Conservation (phyloP, 257 asterid species). For the Gardenia jasminoides region DNA sequence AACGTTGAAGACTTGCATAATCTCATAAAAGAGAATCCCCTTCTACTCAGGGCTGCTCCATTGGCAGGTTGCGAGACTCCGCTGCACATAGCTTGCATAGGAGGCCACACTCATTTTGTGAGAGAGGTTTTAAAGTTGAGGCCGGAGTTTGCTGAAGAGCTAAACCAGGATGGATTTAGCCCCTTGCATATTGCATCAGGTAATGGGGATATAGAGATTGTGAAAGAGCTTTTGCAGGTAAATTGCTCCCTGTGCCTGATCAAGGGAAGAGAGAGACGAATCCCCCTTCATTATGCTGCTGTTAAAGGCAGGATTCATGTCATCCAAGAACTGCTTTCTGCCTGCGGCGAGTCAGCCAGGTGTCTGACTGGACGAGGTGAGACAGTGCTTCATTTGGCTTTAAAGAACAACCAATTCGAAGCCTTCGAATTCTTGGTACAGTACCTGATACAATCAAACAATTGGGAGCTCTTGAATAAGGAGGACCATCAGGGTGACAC, state of each 20-base stretch:
- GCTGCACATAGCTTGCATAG: conserved; percentile 35
- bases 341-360: neutral
- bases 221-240: conserved; percentile 11
- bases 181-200: conserved; percentile 27
- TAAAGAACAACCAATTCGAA: conserved; percentile 27
- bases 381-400: conserved; percentile 25
- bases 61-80: conserved; percentile 25
- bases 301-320: conserved; percentile 19
- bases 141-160: conserved; percentile 18
- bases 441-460: conserved; percentile 21
- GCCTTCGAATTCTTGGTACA: conserved; percentile 17
- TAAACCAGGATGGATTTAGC: conserved; percentile 24
- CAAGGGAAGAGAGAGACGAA: conserved; percentile 19
- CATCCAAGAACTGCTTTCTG: conserved; percentile 14
- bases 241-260: conserved; percentile 10
- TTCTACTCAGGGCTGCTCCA: conserved; percentile 6
- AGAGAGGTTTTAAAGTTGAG: conserved; percentile 15
- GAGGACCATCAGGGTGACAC: conserved; percentile 26
- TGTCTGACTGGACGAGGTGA: conserved; percentile 19
- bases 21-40: conserved; percentile 23
- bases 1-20: conserved; percentile 15
- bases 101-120: conserved; percentile 29
- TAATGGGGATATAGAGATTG: conserved; percentile 17
- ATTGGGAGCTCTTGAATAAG: conserved; percentile 24
- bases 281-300: conserved; percentile 23